Base-by-base conservation (phyloP, 2,329 filamentous ascomycete genomes). In the Aspergillus ibericus region DNA sequence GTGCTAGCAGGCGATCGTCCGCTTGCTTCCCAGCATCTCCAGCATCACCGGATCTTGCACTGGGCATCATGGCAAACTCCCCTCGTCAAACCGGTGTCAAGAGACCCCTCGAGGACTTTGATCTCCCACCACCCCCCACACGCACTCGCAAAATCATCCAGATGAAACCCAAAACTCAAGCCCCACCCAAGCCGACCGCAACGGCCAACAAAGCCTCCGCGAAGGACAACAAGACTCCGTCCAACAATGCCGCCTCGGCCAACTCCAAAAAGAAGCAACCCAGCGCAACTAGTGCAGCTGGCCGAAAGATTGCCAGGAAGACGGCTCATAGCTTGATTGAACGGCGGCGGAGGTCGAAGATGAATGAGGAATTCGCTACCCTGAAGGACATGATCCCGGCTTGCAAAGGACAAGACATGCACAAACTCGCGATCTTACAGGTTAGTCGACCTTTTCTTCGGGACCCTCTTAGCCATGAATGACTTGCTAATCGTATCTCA, bases 311-410 rank as follows among this genome's bases (percentile, higher is more conserved):
- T 66, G 93, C 95, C 5, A 85, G 95, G 65, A 98, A 97, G 79
- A 98, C 93, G 1, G 95, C 95, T 10, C 95, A 99, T 72, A 97
- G 92, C 70, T 78, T 98, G 65, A 99, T 98, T 67, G 95, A 99
- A 78, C 83, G 95, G 47, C 81, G 93, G 58, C 81, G 95, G 68
- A 83, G 95, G 62, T 96, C 91, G 12, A 99, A 98, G 81, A 99
- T 98, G 93, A 98, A 99, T 67, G 93, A 98, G 74, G 95, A 98
- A 77, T 98, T 98, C 78, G 90, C 87, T 1, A 89, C 96, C 15
- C 79, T 98, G 64, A 98, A 98, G 78, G 85, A 89, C 68, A 92
- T 99, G 90, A 96, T 98, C 58, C 95, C 95, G 0, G 93, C 95
- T 2, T 98, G 95, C 75, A 87, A 85, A n/a, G 93, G 92, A 6